Conservation (phyloP, 2,329 filamentous ascomycete species). For the Bipolaris oryzae region DNA sequence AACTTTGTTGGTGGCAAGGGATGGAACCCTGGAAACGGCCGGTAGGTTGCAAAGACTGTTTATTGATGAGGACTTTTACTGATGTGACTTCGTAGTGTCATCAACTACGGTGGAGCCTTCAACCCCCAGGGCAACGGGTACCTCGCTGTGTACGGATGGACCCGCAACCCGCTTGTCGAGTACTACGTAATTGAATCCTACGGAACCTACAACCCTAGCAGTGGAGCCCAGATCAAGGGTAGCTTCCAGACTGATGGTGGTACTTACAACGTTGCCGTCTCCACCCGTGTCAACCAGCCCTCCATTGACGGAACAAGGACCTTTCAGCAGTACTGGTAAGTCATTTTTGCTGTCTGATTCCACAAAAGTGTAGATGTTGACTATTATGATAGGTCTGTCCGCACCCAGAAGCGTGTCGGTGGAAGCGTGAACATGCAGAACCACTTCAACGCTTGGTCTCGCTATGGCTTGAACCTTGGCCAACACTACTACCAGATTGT, state of each 20-base stretch:
- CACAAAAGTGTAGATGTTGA: background rate
- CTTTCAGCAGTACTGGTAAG: conserved; percentile 61
- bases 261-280: conserved; percentile 58
- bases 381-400: conserved; percentile 39
- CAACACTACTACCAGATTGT: conserved; percentile 47
- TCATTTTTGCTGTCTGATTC: background rate
- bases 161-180: conserved; percentile 58
- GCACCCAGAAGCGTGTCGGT: conserved; percentile 54
- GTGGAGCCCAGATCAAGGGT: conserved; percentile 53
- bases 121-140: conserved; percentile 28
- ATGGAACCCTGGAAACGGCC: conserved; percentile 52
- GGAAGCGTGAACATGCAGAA: conserved; percentile 46
- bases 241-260: conserved; percentile 58
- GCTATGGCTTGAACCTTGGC: conserved; percentile 29
- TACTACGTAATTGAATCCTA: conserved; percentile 63
- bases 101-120: conserved; percentile 27
- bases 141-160: conserved; percentile 62
- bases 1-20: conserved; percentile 38
- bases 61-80: background rate
- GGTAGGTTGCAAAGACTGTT: conserved; percentile 38
- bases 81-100: conserved; percentile 9
- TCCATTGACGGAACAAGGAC: conserved; percentile 60
- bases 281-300: conserved; percentile 56
- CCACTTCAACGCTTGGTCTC: conserved; percentile 39
- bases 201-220: conserved; percentile 55